Conservation (phyloP, 306 rosid genomes). For the Quercus aquifolioides region DNA sequence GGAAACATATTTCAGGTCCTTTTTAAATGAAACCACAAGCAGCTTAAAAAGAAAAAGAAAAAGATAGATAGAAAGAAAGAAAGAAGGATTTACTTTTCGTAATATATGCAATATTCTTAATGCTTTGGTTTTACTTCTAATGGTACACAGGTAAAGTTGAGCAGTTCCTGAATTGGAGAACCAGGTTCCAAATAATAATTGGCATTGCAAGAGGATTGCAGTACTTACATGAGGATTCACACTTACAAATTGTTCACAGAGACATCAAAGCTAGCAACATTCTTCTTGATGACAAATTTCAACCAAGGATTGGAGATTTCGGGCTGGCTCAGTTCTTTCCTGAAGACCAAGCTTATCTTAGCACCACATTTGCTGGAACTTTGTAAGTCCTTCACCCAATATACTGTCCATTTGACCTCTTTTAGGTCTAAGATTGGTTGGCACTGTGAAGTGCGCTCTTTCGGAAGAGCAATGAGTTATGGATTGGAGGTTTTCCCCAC, state of each 20-base stretch:
- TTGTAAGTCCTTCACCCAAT: slow-evolving; percentile 46
- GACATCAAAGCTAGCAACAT: slow-evolving; percentile 95
- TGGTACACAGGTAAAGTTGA: slow-evolving; percentile 47
- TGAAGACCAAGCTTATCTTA: slow-evolving; percentile 86
- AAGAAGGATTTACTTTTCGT: neutral
- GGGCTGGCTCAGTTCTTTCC: slow-evolving; percentile 95
- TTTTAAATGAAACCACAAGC: neutral
- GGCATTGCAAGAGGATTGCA: slow-evolving; percentile 90
- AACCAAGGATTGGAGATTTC: slow-evolving; percentile 87
- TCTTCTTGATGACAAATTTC: slow-evolving; percentile 85
- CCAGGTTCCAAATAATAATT: slow-evolving; percentile 64
- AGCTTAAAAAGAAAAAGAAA: neutral
- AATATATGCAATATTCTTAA: neutral
- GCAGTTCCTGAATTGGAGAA: slow-evolving; percentile 63
- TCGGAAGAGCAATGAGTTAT: too few species aligned
- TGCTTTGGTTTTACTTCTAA: neutral
- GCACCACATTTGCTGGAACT: slow-evolving; percentile 90
- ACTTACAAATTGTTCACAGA: slow-evolving; percentile 76
- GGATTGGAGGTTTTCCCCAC: too few species aligned
- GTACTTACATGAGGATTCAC: slow-evolving; percentile 89
- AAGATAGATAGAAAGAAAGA: neutral
- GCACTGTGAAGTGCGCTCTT: neutral
- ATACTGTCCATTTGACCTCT: neutral
- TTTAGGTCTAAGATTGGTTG: neutral
- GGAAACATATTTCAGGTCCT: neutral